Evolutionary conservation across 73 alveolate species (phyloP), one percentile per base, ranked within the genome.

Genomic region (Halteria grandinella): DNA sequence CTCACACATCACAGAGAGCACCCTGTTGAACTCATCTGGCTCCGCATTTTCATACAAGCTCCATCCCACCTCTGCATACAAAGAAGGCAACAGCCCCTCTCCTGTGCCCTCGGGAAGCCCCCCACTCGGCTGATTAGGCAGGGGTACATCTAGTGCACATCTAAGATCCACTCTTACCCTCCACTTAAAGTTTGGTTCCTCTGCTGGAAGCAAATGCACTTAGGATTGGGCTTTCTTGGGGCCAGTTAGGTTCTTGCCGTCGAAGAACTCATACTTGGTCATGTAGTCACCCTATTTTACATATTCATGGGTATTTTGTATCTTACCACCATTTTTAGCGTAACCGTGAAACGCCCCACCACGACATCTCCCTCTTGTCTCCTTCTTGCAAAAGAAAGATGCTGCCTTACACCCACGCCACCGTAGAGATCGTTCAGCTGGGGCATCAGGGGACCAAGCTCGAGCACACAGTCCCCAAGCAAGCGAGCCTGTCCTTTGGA

Each of bases 21-120:
- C 90, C 39, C 89, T 90, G 24, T 92, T 94, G 71, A 86, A 92
- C 50, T 93, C 99, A 59, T 91, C 97, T 5, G 98, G 97, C 69
- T 91, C 97, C 31, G 90, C 73, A 29, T 91, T 87, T 54, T 95
- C 98, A 86, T 97, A 95, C 76, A 86, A 85, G 10, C 98, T 79
- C 98, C 99, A 97, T 0, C 99, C 99, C 8, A 93, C 83, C 79
- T 97, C 99, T 44, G 90, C 97, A 89, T 80, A 95, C 3, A 97
- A 87, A 21, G 98, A 91, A 31, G 99, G 99, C 52, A 95, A 73
- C 12, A 98, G 98, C 27, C 75, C 75, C 37, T 93, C 86, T 12
- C 97, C 86, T 1, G 95, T 91, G 51, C 97, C 57, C n/a, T n/a
- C n/a, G n/a, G n/a, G n/a, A n/a, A n/a, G n/a, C n/a, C n/a, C n/a